A percentile compares a stretch with the other conserved stretches of the same genome.
These are phyloP conservation scores for Ceratocystis diversiconidia DNA, from an alignment of 2,329 filamentous ascomycete genomes.

Conservation along the genomic window DNA sequence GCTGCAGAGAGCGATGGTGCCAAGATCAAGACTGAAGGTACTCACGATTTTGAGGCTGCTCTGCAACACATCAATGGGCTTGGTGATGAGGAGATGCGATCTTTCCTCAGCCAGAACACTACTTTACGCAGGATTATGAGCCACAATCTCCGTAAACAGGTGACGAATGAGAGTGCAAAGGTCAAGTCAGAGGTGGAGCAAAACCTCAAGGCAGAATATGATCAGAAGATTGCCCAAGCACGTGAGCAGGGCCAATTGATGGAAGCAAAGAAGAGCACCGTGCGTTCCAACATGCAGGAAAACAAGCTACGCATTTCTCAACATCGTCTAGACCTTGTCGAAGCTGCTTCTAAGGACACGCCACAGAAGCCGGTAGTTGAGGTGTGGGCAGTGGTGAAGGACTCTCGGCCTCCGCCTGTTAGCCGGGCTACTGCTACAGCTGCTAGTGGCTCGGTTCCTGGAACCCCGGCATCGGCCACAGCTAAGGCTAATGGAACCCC, in stretches of 20 bases:
- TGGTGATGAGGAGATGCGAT: constrained; percentile 41
- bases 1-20: constrained; percentile 27
- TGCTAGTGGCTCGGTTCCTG: constrained; percentile 1
- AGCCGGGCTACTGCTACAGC: constrained; percentile 10
- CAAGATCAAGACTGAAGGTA: constrained; percentile 34
- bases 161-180: constrained; percentile 50
- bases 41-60: constrained; percentile 16
- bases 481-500: constrained; percentile 12
- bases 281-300: constrained; percentile 67
- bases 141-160: constrained; percentile 54
- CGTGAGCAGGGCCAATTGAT: constrained; percentile 54
- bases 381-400: constrained; percentile 47
- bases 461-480: background rate
- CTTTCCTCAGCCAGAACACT: constrained; percentile 41
- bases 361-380: constrained; percentile 71
- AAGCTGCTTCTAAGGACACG: constrained; percentile 71
- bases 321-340: constrained; percentile 64
- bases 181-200: constrained; percentile 40
- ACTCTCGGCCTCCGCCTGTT: constrained; percentile 18
- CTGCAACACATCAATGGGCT: constrained; percentile 14
- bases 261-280: constrained; percentile 57
- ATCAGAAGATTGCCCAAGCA: constrained; percentile 39
- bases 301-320: constrained; percentile 48
- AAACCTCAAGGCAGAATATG: constrained; percentile 33
- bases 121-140: constrained; percentile 45